phyloP scores from a whole-genome alignment of 225 moss, liverwort and hornwort species.

The Asterella californica region DNA sequence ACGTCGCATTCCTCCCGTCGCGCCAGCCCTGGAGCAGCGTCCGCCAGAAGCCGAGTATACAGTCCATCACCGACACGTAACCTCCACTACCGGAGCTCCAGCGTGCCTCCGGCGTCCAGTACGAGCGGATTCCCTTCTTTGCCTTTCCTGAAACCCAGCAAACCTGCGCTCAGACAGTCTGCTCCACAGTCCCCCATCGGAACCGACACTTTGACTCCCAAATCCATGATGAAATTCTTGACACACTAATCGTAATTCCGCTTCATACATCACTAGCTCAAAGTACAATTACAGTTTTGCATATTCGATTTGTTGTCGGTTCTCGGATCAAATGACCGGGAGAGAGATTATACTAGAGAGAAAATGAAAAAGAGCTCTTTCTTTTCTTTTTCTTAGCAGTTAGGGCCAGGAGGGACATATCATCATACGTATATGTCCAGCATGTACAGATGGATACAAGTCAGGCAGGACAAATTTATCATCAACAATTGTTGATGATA shows the following conservation, averaged over 20 bases:
- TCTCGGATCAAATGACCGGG: too few species aligned
- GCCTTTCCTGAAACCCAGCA: not conserved
- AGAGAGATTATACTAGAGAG: too few species aligned
- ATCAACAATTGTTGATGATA: too few species aligned
- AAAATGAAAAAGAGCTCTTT: too few species aligned
- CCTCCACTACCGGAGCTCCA: not conserved
- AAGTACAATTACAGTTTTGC: too few species aligned
- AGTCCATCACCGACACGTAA: not conserved
- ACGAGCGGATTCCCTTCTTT: not conserved
- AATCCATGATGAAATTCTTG: slow-evolving; percentile 5
- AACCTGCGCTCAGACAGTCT: slow-evolving; percentile 4
- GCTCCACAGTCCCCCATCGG: slow-evolving; percentile 2
- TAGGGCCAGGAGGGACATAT: too few species aligned
- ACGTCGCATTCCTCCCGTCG: not conserved
- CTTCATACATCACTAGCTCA: too few species aligned
- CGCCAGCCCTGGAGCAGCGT: not conserved
- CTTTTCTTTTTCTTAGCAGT: too few species aligned
- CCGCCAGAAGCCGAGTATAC: not conserved
- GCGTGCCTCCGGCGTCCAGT: not conserved
- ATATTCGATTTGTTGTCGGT: too few species aligned
- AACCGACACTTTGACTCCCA: not conserved
- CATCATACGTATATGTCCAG: too few species aligned
- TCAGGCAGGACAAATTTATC: too few species aligned
- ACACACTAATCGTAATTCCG: not conserved
- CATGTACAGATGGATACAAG: too few species aligned